phyloP scores from a whole-genome alignment of 2,329 filamentous ascomycete genomes.

The Pyrenophora seminiperda region DNA sequence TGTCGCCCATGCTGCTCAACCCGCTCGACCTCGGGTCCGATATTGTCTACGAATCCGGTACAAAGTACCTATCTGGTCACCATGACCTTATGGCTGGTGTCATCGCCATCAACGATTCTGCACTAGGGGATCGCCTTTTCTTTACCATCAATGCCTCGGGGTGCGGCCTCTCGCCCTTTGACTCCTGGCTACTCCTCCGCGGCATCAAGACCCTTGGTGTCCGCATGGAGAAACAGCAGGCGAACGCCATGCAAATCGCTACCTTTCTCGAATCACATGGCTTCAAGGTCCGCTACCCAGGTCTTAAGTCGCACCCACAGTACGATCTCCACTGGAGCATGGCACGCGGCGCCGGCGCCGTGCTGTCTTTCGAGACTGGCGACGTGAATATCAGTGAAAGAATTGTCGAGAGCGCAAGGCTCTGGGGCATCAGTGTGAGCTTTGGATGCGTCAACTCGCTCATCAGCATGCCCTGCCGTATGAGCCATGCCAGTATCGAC shows the following conservation, averaged over 20 bases:
- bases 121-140: slow-evolving; percentile 85
- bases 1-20: slow-evolving; percentile 91
- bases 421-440: slow-evolving; percentile 95
- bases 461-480: slow-evolving; percentile 99
- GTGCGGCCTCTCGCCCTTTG: slow-evolving; percentile 91
- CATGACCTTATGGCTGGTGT: slow-evolving; percentile 99
- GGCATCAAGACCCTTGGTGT: slow-evolving; percentile 96
- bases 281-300: slow-evolving; percentile 94
- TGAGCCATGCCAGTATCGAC: slow-evolving; percentile 99
- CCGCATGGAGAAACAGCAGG: slow-evolving; percentile 97
- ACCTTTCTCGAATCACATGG: slow-evolving; percentile 89
- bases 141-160: slow-evolving; percentile 98
- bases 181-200: slow-evolving; percentile 92
- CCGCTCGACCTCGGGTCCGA: slow-evolving; percentile 93
- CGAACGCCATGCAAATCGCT: slow-evolving; percentile 87
- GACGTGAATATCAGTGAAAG: slow-evolving; percentile 81
- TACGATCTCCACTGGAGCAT: slow-evolving; percentile 96
- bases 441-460: slow-evolving; percentile 98
- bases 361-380: slow-evolving; percentile 94
- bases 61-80: slow-evolving; percentile 96
- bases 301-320: slow-evolving; percentile 91
- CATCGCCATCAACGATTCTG: slow-evolving; percentile 83
- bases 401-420: slow-evolving; percentile 87
- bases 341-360: slow-evolving; percentile 90
- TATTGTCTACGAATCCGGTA: slow-evolving; percentile 96